Conservation (phyloP, 2,329 filamentous ascomycete genomes). For the Sporothrix curviconia region DNA sequence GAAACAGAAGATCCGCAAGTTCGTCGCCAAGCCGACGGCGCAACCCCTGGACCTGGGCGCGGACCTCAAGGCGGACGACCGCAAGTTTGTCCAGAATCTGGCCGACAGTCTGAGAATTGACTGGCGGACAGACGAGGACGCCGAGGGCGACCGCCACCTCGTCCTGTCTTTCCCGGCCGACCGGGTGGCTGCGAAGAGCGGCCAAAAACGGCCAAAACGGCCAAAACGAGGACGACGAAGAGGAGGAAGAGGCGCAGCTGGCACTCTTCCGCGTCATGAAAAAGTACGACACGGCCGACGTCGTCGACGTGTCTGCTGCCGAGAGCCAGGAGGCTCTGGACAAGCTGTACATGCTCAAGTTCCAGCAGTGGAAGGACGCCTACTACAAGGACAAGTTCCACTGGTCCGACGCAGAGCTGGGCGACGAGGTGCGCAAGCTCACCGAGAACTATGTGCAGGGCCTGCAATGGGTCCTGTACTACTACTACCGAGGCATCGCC, state of each 20-base stretch:
- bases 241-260: slow-evolving; percentile 77
- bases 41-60: slow-evolving; percentile 66
- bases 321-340: slow-evolving; percentile 75
- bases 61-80: slow-evolving; percentile 71
- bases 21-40: slow-evolving; percentile 62
- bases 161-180: slow-evolving; percentile 43
- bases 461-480: slow-evolving; percentile 94
- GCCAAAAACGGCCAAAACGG: too few relatives aligned
- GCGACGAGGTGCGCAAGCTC: slow-evolving; percentile 66
- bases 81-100: slow-evolving; percentile 86
- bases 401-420: slow-evolving; percentile 75
- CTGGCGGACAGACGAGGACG: slow-evolving; percentile 53
- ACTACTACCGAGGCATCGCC: slow-evolving; percentile 94
- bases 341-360: slow-evolving; percentile 83
- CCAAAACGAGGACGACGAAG: slow-evolving; percentile 62
- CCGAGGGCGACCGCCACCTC: slow-evolving; percentile 48
- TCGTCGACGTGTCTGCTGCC: slow-evolving; percentile 71
- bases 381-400: slow-evolving; percentile 88
- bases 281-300: slow-evolving; percentile 82
- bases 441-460: slow-evolving; percentile 97
- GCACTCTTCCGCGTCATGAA: slow-evolving; percentile 81
- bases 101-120: slow-evolving; percentile 56
- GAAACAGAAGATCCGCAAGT: slow-evolving; percentile 72
- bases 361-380: slow-evolving; percentile 85
- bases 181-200: slow-evolving; percentile 17